These are phyloP conservation scores for Eragrostis tef DNA, from an alignment of 202 grass and related monocot genomes.

Conservation along the genomic window DNA sequence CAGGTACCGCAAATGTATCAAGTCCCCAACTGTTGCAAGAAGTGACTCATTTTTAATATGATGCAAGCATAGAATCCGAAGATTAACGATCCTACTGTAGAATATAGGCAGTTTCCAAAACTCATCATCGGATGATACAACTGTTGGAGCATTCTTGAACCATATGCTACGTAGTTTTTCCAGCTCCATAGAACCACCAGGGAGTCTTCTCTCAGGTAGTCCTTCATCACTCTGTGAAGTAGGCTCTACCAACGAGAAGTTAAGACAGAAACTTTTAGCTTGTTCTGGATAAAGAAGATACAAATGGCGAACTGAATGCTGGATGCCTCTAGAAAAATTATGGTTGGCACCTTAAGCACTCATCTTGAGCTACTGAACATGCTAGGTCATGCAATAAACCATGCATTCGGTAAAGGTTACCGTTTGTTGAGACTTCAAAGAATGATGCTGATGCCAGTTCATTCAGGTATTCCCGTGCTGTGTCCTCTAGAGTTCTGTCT, in stretches of 20 bases:
- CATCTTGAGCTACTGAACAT: slow-evolving; percentile 4
- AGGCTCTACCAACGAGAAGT: background rate
- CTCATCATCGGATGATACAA: background rate
- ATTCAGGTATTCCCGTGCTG: background rate
- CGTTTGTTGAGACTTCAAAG: background rate
- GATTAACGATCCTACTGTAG: background rate
- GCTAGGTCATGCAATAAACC: slow-evolving; percentile 15
- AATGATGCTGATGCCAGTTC: slow-evolving; percentile 4
- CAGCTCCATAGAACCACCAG: background rate
- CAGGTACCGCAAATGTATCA: slow-evolving; percentile 12
- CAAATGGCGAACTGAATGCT: background rate
- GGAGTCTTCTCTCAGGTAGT: background rate
- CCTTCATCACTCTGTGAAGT: background rate
- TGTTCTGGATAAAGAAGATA: slow-evolving; percentile 15
- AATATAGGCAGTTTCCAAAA: background rate
- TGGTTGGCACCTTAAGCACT: background rate
- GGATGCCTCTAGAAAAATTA: slow-evolving; percentile 1
- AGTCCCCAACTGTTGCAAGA: background rate
- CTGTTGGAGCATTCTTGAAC: background rate
- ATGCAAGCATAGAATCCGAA: background rate
- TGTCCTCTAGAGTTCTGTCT: background rate
- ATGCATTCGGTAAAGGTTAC: slow-evolving; percentile 5
- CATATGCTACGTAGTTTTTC: background rate
- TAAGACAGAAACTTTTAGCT: background rate
- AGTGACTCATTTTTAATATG: background rate